Base-by-base conservation (phyloP, 768 basidiomycete genomes). In the Sutorius australiensis region DNA sequence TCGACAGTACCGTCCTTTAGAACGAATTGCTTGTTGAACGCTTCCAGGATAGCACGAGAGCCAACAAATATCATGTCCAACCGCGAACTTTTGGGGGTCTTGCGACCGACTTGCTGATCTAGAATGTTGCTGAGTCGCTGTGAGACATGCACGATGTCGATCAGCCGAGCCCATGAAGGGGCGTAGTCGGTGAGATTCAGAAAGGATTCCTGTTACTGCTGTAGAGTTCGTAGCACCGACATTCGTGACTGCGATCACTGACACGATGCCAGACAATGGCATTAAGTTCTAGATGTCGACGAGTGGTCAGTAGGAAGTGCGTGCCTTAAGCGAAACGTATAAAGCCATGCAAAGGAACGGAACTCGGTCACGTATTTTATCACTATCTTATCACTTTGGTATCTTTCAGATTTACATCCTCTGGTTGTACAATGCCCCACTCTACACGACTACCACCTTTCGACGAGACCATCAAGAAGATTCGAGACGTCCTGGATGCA, bases 391-490 rank as follows among this genome's bases (percentile, higher is more conserved):
- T 37, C 43, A n/a, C n/a, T 27, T 30, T n/a, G n/a, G 27, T n/a
- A 39, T 12, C 24, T 11, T 14, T 14, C 9, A 34, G 33, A 34
- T 27, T 17, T 30, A 48, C 16, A 48, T 27, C 16, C 8, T 19
- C n/a, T 34, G 17, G 21, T 19, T 33, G 31, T 16, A 48, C 40
- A 24, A 63, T 67, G 65, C 21, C 51, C 8, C 43, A 57, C 28
- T 27, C 46, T 13, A 43, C 57, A 52, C 52, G 50, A 7, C 38
- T 51, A 34, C 60, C 51, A 34, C 67, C 67, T 11, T 70, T 72
- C 40, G 62, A 57, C 21, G 57, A 62, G 44, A 67, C 65, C 55
- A 43, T 61, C 61, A 36, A 68, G 67, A 46, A 61, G 67, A 61
- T 69, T 46, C 53, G 52, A 53, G 19, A 61, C 66, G 17, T 64